These are phyloP conservation scores for Blastomyces silverae DNA, from an alignment of 2,329 filamentous ascomycete genomes.

Conservation along the genomic window DNA sequence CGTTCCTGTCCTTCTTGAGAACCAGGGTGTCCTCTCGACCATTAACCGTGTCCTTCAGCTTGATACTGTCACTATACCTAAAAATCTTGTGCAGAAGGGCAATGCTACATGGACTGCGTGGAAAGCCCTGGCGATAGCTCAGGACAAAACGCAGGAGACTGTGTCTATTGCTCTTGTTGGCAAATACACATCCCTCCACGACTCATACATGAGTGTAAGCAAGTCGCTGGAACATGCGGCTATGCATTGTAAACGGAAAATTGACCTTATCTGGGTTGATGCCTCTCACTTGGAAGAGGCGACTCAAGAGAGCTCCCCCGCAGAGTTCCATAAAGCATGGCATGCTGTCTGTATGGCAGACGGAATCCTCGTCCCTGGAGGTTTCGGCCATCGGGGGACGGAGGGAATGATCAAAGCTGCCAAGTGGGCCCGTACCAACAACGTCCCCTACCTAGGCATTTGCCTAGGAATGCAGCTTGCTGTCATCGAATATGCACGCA, in stretches of 20 bases:
- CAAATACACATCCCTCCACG: constrained; percentile 79
- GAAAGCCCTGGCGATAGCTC: constrained; percentile 62
- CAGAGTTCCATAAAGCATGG: constrained; percentile 80
- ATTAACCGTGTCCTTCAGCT: constrained; percentile 61
- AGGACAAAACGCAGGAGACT: constrained; percentile 59
- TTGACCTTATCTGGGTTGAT: constrained; percentile 79
- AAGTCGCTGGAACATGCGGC: constrained; percentile 88
- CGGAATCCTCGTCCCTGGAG: constrained; percentile 55
- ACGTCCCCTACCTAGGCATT: constrained; percentile 77
- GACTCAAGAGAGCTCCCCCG: constrained; percentile 56
- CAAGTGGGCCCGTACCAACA: constrained; percentile 78
- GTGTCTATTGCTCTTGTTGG: constrained; percentile 83
- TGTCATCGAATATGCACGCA: constrained; percentile 79
- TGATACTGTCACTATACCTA: constrained; percentile 49
- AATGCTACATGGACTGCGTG: constrained; percentile 68
- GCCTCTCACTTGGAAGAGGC: constrained; percentile 71
- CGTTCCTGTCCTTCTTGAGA: constrained; percentile 81
- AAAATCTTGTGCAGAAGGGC: constrained; percentile 56
- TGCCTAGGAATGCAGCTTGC: constrained; percentile 91
- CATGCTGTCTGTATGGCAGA: constrained; percentile 64
- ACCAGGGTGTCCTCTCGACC: constrained; percentile 67
- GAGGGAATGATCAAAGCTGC: constrained; percentile 85
- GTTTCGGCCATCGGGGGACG: constrained; percentile 73
- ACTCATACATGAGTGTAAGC: constrained; percentile 75
- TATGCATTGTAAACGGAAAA: constrained; percentile 74